A percentile compares a stretch with the other conserved stretches of the same genome.
These are phyloP conservation scores for Catenaria anguillulae DNA, from an alignment of 371 early-diverging fungal genomes.

Conservation along the genomic window DNA sequence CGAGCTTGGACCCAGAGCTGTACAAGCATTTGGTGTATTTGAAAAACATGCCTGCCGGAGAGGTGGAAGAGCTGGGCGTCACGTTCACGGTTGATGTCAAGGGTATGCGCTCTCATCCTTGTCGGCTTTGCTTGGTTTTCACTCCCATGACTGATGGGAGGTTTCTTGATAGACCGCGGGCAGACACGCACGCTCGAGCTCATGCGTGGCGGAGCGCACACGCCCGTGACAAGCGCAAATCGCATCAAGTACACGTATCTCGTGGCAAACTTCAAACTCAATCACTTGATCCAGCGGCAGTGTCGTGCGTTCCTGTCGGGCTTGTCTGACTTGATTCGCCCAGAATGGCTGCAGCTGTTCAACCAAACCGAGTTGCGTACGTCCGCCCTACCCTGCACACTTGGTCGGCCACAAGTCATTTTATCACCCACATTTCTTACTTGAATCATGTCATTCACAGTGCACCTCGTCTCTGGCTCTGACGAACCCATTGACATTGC, in stretches of 20 bases:
- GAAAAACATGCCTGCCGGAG: slow-evolving; percentile 59
- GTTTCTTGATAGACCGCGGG: not conserved
- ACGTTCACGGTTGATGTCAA: slow-evolving; percentile 60
- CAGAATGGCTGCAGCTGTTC: slow-evolving; percentile 34
- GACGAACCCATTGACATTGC: slow-evolving; percentile 45
- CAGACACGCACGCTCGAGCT: slow-evolving; percentile 40
- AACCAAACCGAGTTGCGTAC: slow-evolving; percentile 34
- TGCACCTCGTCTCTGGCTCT: slow-evolving; percentile 67
- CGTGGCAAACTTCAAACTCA: slow-evolving; percentile 28
- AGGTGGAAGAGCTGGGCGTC: slow-evolving; percentile 49
- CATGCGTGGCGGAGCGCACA: slow-evolving; percentile 52
- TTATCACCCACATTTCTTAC: too few species aligned
- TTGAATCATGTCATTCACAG: too few species aligned
- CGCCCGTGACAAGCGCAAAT: slow-evolving; percentile 69
- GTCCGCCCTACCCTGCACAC: too few species aligned
- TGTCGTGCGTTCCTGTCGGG: slow-evolving; percentile 27
- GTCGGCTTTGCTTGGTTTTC: slow-evolving; percentile 13
- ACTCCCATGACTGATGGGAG: too few species aligned
- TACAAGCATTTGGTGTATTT: slow-evolving; percentile 65
- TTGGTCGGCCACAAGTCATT: too few species aligned
- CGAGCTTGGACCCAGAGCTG: slow-evolving; percentile 69
- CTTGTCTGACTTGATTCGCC: slow-evolving; percentile 21
- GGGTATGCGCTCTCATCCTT: slow-evolving; percentile 20
- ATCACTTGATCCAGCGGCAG: slow-evolving; percentile 19
- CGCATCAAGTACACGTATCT: slow-evolving; percentile 32